Evolutionary conservation across 495 filamentous ascomycete species (phyloP), one percentile per base, ranked within the genome.

Genomic region (Xylaria acuta): DNA sequence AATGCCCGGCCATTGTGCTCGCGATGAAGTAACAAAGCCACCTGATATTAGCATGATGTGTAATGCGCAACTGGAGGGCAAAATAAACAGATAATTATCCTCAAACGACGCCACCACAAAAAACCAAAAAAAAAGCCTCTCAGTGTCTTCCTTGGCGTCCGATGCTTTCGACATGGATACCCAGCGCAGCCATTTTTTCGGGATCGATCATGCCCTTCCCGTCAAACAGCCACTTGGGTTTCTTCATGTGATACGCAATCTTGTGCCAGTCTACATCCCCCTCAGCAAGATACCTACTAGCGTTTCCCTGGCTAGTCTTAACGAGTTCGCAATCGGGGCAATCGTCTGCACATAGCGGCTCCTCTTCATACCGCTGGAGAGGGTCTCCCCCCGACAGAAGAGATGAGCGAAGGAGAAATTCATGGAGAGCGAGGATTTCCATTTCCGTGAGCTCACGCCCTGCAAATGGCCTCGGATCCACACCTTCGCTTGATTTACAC

Each of bases 141-240:
- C 45, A 59, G 11, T 43, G 54, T 6, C 69, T 53, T 51, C 67
- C 65, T 56, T 73, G 73, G 38, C 77, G 76, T 40, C 88, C 88
- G 65, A 90, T 84, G 60, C 81, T 82, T 75, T 87, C 83, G 7
- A 89, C 86, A 0, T 76, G 77, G 75, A 92, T 86, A 0, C 90
- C 91, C 38, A 92, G 76, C 51, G 77, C 81, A 47, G 85, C 83
- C 77, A 93, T 82, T 71, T 86, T 84, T 18, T 73, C 75, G 9
- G 82, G 80, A 74, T 93, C 87, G 18, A 93, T 77, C 32, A 92
- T 81, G 36, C 89, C 87, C 38, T 90, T 86, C 20, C 92, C 92
- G 70, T 94, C 92, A 77, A 94, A 93, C 6, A 93, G 81, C 83
- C 88, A 91, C 71, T 86, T 88, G 2, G 92, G 92, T 67, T 90